phyloP scores from a whole-genome alignment of 176 grass and related monocot genomes.

The Thinopyrum elongatum region DNA sequence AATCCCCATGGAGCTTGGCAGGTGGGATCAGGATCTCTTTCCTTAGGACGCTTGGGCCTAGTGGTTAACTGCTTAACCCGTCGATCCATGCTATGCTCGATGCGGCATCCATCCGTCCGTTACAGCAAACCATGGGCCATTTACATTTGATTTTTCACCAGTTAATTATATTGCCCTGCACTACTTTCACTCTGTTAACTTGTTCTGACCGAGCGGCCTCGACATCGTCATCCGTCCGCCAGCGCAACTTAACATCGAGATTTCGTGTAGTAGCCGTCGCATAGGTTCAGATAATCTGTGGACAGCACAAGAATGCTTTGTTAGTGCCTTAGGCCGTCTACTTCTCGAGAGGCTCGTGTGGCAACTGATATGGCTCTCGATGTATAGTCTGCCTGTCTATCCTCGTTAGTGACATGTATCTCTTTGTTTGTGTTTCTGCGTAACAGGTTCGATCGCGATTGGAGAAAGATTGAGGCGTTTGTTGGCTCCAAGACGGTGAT shows the following conservation, averaged over 20 bases:
- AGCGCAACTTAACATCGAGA: neutral
- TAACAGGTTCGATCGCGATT: constrained; percentile 77
- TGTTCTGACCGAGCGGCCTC: too few species aligned
- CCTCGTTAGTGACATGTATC: neutral
- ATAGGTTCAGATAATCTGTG: neutral
- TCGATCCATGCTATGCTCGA: too few species aligned
- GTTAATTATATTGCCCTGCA: too few species aligned
- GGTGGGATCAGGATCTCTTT: neutral
- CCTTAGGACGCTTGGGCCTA: too few species aligned
- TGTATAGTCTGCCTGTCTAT: too few species aligned
- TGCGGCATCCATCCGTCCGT: neutral
- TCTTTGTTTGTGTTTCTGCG: neutral
- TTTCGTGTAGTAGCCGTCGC: neutral
- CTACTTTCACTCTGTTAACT: too few species aligned
- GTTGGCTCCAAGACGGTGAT: constrained; percentile 79
- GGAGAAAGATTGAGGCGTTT: constrained; percentile 75
- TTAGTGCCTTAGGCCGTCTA: neutral
- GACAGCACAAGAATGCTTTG: neutral
- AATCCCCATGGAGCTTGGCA: neutral
- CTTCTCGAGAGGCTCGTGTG: neutral
- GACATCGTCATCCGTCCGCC: rapidly evolving
- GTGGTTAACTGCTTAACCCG: neutral
- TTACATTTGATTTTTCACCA: neutral
- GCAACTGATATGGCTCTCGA: neutral
- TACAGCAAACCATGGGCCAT: neutral